Percentiles rank a stretch among this genome's conserved stretches.
These are phyloP conservation scores for Geoglossum glabrum DNA, from an alignment of 495 filamentous ascomycete genomes.

Conservation along the genomic window DNA sequence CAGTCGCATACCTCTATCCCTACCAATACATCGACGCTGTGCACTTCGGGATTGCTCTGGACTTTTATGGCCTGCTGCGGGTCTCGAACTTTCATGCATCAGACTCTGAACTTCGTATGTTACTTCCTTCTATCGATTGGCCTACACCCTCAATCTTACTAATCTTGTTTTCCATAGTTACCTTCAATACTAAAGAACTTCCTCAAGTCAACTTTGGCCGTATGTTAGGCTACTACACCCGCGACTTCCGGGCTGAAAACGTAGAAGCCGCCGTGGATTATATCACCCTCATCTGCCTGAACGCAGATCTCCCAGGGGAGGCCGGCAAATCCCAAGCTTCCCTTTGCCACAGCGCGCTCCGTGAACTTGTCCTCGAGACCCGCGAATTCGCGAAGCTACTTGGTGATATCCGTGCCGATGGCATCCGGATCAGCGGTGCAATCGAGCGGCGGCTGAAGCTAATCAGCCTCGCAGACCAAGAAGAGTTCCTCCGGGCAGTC, in stretches of 20 bases:
- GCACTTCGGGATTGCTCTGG: slow-evolving; percentile 79
- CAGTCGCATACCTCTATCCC: slow-evolving; percentile 70
- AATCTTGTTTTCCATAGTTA: slow-evolving; percentile 24
- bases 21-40: slow-evolving; percentile 81
- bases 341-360: slow-evolving; percentile 79
- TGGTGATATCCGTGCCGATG: slow-evolving; percentile 72
- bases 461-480: slow-evolving; percentile 57
- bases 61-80: slow-evolving; percentile 79
- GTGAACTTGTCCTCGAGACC: slow-evolving; percentile 88
- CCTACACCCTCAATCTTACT: slow-evolving; percentile 4
- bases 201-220: slow-evolving; percentile 88
- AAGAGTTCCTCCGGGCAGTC: slow-evolving; percentile 68
- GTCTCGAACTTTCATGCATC: slow-evolving; percentile 51
- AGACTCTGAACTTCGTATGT: slow-evolving; percentile 51
- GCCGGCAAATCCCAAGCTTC: slow-evolving; percentile 55
- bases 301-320: slow-evolving; percentile 57
- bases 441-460: slow-evolving; percentile 78
- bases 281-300: slow-evolving; percentile 78
- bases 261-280: slow-evolving; percentile 84
- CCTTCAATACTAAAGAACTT: slow-evolving; percentile 49
- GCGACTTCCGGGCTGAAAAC: slow-evolving; percentile 78
- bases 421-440: slow-evolving; percentile 58
- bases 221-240: slow-evolving; percentile 86
- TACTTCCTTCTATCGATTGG: slow-evolving; percentile 4
- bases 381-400: slow-evolving; percentile 85